phyloP scores from a whole-genome alignment of 352 stramenopile genomes.

The Blastocystis sp. region DNA sequence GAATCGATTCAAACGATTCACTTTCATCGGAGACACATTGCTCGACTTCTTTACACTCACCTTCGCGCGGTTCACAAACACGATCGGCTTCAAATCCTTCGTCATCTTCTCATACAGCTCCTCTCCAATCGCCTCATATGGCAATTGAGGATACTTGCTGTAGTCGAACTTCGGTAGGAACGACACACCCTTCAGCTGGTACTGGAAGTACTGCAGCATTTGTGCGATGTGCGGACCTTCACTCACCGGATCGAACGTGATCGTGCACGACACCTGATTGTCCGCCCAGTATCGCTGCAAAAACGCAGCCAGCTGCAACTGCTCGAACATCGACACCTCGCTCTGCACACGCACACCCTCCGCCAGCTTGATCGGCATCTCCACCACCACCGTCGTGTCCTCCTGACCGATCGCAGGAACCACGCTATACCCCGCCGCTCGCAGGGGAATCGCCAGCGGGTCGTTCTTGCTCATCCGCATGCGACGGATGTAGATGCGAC shows the following conservation, averaged over 20 bases:
- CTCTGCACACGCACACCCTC: constrained; percentile 72
- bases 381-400: constrained; percentile 80
- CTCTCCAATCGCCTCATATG: constrained; percentile 76
- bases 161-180: constrained; percentile 71
- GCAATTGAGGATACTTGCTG: constrained; percentile 75
- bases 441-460: constrained; percentile 68
- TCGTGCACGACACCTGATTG: constrained; percentile 81
- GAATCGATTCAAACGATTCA: neutral
- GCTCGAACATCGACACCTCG: constrained; percentile 78
- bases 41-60: neutral
- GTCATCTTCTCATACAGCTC: constrained; percentile 63
- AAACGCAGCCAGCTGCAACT: constrained; percentile 78
- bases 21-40: neutral
- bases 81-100: constrained; percentile 41
- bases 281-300: constrained; percentile 82
- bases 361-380: constrained; percentile 76
- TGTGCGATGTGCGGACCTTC: constrained; percentile 71
- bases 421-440: constrained; percentile 69
- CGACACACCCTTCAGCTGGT: constrained; percentile 81
- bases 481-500: constrained; percentile 78
- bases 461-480: constrained; percentile 74
- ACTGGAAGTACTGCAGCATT: constrained; percentile 80
- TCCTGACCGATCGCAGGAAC: constrained; percentile 65
- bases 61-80: constrained; percentile 16
- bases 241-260: constrained; percentile 73